Evolutionary conservation across 805 yeast species (phyloP).

Genomic region (Candida koratica): DNA sequence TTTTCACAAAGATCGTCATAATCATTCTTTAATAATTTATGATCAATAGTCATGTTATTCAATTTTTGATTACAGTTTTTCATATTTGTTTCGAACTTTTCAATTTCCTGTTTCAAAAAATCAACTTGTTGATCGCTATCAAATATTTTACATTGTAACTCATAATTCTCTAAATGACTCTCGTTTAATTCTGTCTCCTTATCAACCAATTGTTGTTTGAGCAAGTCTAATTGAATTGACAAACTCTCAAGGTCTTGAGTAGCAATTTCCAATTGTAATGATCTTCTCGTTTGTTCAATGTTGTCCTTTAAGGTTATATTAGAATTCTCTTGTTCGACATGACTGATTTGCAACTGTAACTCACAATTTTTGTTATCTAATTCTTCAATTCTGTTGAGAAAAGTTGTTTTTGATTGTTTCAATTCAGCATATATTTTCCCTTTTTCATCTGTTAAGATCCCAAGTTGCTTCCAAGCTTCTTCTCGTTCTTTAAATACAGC

Average conservation of each 20-base stretch:
- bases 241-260: constrained; percentile 2
- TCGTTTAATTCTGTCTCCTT: constrained; percentile 2
- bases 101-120: background rate
- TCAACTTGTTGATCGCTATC: constrained; percentile 1
- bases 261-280: constrained; percentile 6
- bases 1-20: background rate
- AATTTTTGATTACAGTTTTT: background rate
- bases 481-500: background rate
- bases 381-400: background rate
- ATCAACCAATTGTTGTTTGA: background rate
- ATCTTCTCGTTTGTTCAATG: constrained; percentile 2
- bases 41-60: background rate
- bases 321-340: constrained; percentile 1
- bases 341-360: constrained; percentile 1
- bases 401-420: background rate
- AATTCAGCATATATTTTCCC: background rate
- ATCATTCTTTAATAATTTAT: constrained; percentile 1
- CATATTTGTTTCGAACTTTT: background rate
- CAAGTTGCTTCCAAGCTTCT: background rate
- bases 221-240: background rate
- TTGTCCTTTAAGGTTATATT: constrained; percentile 4
- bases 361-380: constrained; percentile 2
- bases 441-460: background rate
- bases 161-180: background rate
- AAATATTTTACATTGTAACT: constrained; percentile 3